Conservation (phyloP, 2,329 filamentous ascomycete genomes). For the Colletotrichum sp. region DNA sequence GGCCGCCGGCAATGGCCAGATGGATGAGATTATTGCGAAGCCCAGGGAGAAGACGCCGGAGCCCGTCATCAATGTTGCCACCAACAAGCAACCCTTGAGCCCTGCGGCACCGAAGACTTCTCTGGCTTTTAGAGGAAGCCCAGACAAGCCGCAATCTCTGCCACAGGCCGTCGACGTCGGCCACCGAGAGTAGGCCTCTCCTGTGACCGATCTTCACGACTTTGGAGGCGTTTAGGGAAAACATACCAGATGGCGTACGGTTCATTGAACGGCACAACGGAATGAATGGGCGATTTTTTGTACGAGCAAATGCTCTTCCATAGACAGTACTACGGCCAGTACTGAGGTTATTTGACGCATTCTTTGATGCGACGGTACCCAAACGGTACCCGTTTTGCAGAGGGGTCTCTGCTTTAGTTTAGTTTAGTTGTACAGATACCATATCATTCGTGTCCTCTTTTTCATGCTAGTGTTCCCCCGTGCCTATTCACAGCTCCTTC, state of each 20-base stretch:
- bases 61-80: slow-evolving; percentile 13
- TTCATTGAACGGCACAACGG: slow-evolving; percentile 5
- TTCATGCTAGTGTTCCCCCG: not conserved
- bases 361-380: not conserved
- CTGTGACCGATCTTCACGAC: not conserved
- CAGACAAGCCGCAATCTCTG: slow-evolving; percentile 56
- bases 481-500: not conserved
- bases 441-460: not conserved
- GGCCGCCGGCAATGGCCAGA: not conserved
- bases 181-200: slow-evolving; percentile 28
- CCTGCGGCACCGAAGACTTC: slow-evolving; percentile 43
- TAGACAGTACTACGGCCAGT: slow-evolving; percentile 1
- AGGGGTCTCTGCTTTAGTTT: slow-evolving; percentile 7
- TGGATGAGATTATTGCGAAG: slow-evolving; percentile 3
- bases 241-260: slow-evolving; percentile 4
- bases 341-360: slow-evolving; percentile 2
- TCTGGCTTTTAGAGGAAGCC: slow-evolving; percentile 66
- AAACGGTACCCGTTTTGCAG: slow-evolving; percentile 6
- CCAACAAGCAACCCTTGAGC: slow-evolving; percentile 29
- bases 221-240: slow-evolving; percentile 14
- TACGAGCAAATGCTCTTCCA: slow-evolving; percentile 6
- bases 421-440: slow-evolving; percentile 21
- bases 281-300: not conserved
- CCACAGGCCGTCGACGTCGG: slow-evolving; percentile 34
- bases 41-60: slow-evolving; percentile 17